phyloP scores from a whole-genome alignment of 2,329 filamentous ascomycete species.

The Lachnellula subtilissima region DNA sequence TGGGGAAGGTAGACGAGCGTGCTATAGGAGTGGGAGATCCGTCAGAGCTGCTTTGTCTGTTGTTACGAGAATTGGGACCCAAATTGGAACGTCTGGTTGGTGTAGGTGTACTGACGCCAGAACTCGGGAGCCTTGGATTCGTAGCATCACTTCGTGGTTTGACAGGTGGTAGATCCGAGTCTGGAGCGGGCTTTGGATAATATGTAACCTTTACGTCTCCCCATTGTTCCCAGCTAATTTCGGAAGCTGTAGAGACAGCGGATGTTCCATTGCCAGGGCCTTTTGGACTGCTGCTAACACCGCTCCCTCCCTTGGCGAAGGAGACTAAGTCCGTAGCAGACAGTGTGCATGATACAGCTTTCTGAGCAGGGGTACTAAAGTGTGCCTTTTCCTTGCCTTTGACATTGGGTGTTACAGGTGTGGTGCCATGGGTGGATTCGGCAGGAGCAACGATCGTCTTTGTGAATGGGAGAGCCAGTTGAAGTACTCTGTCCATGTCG shows the following conservation, averaged over 20 bases:
- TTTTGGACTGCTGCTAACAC: slow-evolving; percentile 30
- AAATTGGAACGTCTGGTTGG: slow-evolving; percentile 32
- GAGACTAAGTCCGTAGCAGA: slow-evolving; percentile 81
- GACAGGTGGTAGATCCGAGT: slow-evolving; percentile 19
- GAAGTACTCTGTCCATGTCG: slow-evolving; percentile 74
- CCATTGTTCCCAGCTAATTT: slow-evolving; percentile 67
- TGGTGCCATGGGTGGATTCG: slow-evolving; percentile 45
- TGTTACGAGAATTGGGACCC: slow-evolving; percentile 29
- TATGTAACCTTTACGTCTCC: slow-evolving; percentile 76
- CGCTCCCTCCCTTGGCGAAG: slow-evolving; percentile 56
- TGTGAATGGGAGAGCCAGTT: slow-evolving; percentile 75
- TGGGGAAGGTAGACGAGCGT: slow-evolving; percentile 19
- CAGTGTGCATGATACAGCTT: slow-evolving; percentile 47
- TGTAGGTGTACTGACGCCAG: slow-evolving; percentile 19
- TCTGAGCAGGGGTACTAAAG: slow-evolving; percentile 35
- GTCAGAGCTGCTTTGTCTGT: slow-evolving; percentile 31
- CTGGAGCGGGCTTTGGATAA: slow-evolving; percentile 46
- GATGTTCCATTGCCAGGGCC: slow-evolving; percentile 25
- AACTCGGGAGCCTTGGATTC: background rate
- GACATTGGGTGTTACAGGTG: slow-evolving; percentile 49
- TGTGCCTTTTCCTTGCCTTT: slow-evolving; percentile 73
- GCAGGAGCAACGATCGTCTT: slow-evolving; percentile 55
- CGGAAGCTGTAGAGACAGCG: slow-evolving; percentile 21
- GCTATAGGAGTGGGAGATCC: slow-evolving; percentile 31
- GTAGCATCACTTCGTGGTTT: background rate